These are phyloP conservation scores for Gonapodya sp. DNA, from an alignment of 192 early-diverging fungal genomes.

Conservation along the genomic window DNA sequence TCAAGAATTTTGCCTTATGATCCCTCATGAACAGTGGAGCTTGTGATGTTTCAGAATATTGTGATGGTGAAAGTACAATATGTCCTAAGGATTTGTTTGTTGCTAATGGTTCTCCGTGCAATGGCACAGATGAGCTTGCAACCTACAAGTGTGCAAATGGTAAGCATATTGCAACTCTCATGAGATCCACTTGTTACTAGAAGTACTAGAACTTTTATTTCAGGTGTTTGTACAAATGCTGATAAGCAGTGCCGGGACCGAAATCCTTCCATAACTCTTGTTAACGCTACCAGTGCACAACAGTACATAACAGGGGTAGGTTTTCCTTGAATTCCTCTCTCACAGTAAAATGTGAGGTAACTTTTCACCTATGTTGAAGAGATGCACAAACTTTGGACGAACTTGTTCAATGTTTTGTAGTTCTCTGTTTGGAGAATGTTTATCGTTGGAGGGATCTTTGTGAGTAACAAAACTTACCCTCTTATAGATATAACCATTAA, in stretches of 20 bases:
- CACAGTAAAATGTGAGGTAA: too few species aligned
- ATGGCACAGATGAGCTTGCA: background rate
- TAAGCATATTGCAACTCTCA: background rate
- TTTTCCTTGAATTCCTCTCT: background rate
- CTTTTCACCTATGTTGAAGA: background rate
- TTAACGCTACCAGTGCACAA: background rate
- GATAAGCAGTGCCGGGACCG: slow-evolving; percentile 1
- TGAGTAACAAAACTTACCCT: background rate
- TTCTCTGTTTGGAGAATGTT: slow-evolving; percentile 6
- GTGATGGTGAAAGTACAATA: background rate
- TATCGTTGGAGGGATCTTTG: background rate
- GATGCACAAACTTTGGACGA: background rate
- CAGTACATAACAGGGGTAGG: background rate
- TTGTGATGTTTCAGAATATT: background rate
- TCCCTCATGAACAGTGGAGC: background rate
- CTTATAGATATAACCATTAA: background rate
- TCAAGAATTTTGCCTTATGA: background rate
- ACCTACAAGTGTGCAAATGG: background rate
- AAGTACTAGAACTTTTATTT: background rate
- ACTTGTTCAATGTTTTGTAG: slow-evolving; percentile 4
- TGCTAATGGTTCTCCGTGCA: background rate
- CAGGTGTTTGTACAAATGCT: background rate
- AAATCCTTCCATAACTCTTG: background rate
- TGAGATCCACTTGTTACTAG: background rate
- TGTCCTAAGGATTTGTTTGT: background rate